phyloP scores from a whole-genome alignment of 768 basidiomycete species.

The Lentinula raphanica region DNA sequence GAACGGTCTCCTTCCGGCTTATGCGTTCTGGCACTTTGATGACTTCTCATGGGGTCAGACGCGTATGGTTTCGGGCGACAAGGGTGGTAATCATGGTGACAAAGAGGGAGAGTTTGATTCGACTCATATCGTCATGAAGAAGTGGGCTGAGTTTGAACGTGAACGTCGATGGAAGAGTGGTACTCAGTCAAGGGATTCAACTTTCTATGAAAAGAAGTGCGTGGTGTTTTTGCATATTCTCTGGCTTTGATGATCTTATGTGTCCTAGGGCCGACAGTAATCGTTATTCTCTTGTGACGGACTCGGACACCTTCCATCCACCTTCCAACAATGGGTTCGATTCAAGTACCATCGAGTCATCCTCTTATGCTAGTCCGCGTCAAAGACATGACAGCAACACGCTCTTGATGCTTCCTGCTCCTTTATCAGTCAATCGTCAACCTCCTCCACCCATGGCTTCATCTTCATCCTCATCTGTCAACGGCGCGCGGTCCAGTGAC shows the following conservation, averaged over 20 bases:
- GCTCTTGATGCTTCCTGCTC: conserved; percentile 70
- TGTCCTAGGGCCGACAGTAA: conserved; percentile 33
- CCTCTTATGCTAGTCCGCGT: conserved; percentile 39
- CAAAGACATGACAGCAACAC: conserved; percentile 66
- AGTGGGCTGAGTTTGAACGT: conserved; percentile 97
- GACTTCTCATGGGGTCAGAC: conserved; percentile 99
- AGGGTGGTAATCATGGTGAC: conserved; percentile 67
- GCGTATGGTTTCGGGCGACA: conserved; percentile 72
- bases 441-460: conserved; percentile 16
- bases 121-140: conserved; percentile 95
- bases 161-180: conserved; percentile 92
- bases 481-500: conserved; percentile 42
- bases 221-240: neutral
- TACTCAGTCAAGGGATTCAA: conserved; percentile 74
- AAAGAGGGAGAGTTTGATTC: conserved; percentile 99
- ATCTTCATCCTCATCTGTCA: conserved; percentile 46
- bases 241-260: conserved; percentile 11
- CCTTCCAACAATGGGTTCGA: conserved; percentile 47
- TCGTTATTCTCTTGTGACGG: conserved; percentile 76
- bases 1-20: conserved; percentile 94
- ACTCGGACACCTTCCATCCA: conserved; percentile 64
- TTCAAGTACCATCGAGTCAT: conserved; percentile 58
- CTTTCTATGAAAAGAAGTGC: conserved; percentile 51
- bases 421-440: conserved; percentile 56
- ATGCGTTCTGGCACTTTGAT: conserved; percentile 99